These are phyloP conservation scores for Prunus mume DNA, from an alignment of 306 rosid species.

Conservation along the genomic window DNA sequence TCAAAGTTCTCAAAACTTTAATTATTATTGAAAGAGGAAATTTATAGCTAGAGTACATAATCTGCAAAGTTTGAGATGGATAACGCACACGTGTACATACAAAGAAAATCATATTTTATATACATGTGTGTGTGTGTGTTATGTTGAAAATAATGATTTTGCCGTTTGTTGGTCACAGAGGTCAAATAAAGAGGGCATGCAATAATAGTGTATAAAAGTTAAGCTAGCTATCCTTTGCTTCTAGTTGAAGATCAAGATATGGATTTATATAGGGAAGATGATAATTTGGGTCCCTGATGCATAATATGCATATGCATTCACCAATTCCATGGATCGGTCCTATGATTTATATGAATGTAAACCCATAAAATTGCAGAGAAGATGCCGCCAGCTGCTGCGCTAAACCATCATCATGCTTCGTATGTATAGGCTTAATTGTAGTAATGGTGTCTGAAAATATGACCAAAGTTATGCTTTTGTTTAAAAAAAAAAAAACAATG, in stretches of 20 bases:
- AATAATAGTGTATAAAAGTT: neutral
- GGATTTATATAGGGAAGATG: neutral
- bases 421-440: no score
- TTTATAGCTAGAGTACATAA: no score
- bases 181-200: slow-evolving; percentile 1
- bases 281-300: slow-evolving; percentile 16
- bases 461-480: no score
- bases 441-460: no score
- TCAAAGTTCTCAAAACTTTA: no score
- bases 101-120: no score
- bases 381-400: neutral
- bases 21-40: no score
- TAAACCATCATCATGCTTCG: neutral
- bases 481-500: no score
- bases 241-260: slow-evolving; percentile 7
- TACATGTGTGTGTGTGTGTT: no score
- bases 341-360: no score
- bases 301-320: neutral
- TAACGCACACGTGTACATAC: no score
- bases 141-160: neutral
- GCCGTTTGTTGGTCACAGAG: neutral
- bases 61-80: no score
- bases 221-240: neutral
- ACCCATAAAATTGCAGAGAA: neutral
- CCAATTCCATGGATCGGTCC: neutral